Evolutionary conservation across 2,329 filamentous ascomycete genomes (phyloP), one percentile per base, ranked within the genome.

Genomic region (Colletotrichum tropicale): DNA sequence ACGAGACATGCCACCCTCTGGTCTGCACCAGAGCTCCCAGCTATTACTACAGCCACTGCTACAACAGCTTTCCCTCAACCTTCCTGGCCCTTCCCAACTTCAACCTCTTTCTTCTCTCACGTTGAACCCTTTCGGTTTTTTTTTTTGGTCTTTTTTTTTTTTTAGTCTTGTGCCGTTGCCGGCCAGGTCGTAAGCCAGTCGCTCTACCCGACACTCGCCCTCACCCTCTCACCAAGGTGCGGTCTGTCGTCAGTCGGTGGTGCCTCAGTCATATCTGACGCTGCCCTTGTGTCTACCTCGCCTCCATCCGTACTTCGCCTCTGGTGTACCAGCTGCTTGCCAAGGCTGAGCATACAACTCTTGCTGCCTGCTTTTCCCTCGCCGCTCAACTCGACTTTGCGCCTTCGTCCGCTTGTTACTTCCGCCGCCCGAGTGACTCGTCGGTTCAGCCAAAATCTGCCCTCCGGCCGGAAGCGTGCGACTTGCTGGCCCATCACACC

Each of bases 1-100:
- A 86, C 84, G 83, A 86, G 84, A 84, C 82, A 83, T 79, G 82
- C 84, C 84, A 81, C 83, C 79, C 82, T 81, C 80, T 80, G 85
- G 82, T 80, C 81, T 80, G 81, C 82, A 81, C 81, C 83, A 82
- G 82, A 83, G 81, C 81, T 82, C 77, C 66, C 71, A 66, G 66
- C 71, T 67, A 36, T 61, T 69, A 48, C 56, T 68, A 74, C 76
- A 73, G 72, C 65, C 48, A 73, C 76, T 71, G 75, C 67, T 61
- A 76, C 77, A 76, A 28, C 75, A 76, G 69, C 74, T 74, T 66
- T 66, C 60, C 48, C 24, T 66, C 13, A 24, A n/a, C 60, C 55
- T 65, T 52, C 61, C 36, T 55, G 52, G 38, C 71, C 66, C 52
- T 71, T 58, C 60, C 66, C 52, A 12, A 34, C 38, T 66, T 62